Evolutionary conservation across 345 rosid species (phyloP), one percentile per base, ranked within the genome.

Genomic region (Ceriops tagal): DNA sequence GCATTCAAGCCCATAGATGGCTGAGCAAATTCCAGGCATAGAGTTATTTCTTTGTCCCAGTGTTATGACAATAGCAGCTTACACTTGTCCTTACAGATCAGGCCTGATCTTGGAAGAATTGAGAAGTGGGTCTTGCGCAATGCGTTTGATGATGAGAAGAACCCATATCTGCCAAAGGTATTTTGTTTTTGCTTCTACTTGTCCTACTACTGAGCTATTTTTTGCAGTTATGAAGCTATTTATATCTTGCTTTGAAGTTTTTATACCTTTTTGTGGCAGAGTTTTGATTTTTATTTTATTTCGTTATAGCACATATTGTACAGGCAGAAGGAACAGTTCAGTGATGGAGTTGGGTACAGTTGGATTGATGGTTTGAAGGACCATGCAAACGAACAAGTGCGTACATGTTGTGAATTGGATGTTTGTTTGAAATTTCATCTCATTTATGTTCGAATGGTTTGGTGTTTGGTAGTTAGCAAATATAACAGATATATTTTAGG

Each of bases 291-390:
- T 22, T 53, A 55, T 66, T 66, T 10, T 57, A 27, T 16, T 58
- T 43, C 26, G 72, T 72, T 73, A 69, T 68, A 85, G 92, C 90
- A 85, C 84, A 90, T 90, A 73, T 57, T 90, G 31, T 88, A 86
- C 78, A 77, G 96, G 78, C 96, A 90, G 81, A 88, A 90, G 74
- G 96, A 90, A 78, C 96, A 90, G 70, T 90, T 88, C 84, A 88
- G 96, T 74, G 93, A 90, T 74, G 96, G 96, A 75, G 93, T 90
- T 64, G 96, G 96, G 19, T 88, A 90, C 71, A 85, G 91, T 39
- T 90, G 96, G 96, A 90, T 90, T 80, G 96, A 90, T 76, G 89
- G 96, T 66, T 60, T 90, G 67, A 88, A 84, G 77, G 96, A 88
- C 67, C 96, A 90, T 65, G 90, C 96, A 58, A 79, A 79, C 79